These are phyloP conservation scores for Phaseolus coccineus DNA, from an alignment of 331 rosid species.

Conservation along the genomic window DNA sequence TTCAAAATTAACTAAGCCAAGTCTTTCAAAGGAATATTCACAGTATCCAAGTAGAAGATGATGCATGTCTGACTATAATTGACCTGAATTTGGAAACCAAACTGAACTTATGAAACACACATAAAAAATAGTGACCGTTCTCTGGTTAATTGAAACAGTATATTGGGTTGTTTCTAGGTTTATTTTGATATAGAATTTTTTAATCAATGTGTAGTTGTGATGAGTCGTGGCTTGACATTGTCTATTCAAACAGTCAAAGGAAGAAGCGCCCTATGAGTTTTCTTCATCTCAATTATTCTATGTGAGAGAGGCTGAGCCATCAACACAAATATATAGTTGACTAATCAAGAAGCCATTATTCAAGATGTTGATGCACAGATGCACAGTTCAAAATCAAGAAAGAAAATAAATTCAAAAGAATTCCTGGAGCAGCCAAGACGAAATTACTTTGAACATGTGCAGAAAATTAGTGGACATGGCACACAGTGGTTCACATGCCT, in stretches of 20 bases:
- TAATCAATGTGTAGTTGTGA: not conserved
- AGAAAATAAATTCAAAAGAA: not conserved
- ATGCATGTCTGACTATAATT: not conserved
- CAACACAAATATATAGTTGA: conserved; percentile 37
- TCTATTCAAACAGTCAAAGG: conserved; percentile 56
- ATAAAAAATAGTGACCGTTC: not conserved
- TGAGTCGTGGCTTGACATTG: conserved; percentile 41
- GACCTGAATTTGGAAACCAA: conserved; percentile 6
- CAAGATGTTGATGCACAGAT: not conserved
- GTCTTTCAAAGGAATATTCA: conserved; percentile 8
- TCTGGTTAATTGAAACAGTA: conserved; percentile 21
- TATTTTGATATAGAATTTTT: conserved; percentile 11
- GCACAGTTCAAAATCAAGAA: not conserved
- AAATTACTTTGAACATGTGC: conserved; percentile 45
- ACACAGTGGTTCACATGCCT: not conserved
- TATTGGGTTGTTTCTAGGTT: conserved; percentile 6
- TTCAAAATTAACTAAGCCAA: not conserved
- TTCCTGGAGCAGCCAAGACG: conserved; percentile 37
- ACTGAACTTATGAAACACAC: not conserved
- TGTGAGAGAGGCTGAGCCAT: conserved; percentile 5
- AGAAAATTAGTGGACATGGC: conserved; percentile 35
- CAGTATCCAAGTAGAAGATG: conserved; percentile 34
- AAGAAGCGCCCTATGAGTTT: conserved; percentile 27
- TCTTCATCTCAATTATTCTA: not conserved
- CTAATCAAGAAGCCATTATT: conserved; percentile 34